phyloP scores from a whole-genome alignment of 192 early-diverging fungal species.

The Glomus cerebriforme region DNA sequence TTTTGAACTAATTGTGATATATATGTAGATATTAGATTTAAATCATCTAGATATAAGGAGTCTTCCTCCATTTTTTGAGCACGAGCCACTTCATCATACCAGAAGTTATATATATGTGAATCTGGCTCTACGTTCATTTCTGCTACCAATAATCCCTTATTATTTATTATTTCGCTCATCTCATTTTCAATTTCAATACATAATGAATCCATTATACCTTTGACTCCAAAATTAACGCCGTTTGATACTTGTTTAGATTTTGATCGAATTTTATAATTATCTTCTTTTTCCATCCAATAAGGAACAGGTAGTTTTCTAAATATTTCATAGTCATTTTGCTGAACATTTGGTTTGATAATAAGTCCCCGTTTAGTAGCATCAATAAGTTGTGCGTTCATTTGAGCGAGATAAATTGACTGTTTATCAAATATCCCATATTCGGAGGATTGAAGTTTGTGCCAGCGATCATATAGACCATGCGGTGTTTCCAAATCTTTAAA shows the following conservation, averaged over 20 bases:
- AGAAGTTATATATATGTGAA: not conserved
- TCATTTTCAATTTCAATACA: not conserved
- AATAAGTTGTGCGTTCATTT: conserved; percentile 37
- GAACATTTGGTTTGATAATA: conserved; percentile 4
- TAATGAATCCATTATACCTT: not conserved
- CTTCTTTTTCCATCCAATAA: conserved; percentile 29
- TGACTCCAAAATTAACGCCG: not conserved
- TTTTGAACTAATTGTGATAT: not conserved
- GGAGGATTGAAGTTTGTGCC: not conserved
- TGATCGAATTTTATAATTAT: too few relatives aligned
- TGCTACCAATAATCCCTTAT: not conserved
- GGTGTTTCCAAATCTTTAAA: not conserved
- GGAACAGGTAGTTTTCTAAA: conserved; percentile 22
- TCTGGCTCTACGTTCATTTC: not conserved
- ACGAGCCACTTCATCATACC: not conserved
- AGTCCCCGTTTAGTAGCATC: conserved; percentile 44
- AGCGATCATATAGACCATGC: not conserved
- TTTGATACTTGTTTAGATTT: not conserved
- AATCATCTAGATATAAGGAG: not conserved
- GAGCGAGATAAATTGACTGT: conserved; percentile 2
- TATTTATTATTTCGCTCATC: conserved; percentile 1
- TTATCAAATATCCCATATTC: not conserved
- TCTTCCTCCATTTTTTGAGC: not conserved
- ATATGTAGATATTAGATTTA: not conserved
- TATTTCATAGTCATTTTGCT: not conserved